Conservation (phyloP, 1,139 yeast genomes). For the Hemisphaericaspora subhashii region DNA sequence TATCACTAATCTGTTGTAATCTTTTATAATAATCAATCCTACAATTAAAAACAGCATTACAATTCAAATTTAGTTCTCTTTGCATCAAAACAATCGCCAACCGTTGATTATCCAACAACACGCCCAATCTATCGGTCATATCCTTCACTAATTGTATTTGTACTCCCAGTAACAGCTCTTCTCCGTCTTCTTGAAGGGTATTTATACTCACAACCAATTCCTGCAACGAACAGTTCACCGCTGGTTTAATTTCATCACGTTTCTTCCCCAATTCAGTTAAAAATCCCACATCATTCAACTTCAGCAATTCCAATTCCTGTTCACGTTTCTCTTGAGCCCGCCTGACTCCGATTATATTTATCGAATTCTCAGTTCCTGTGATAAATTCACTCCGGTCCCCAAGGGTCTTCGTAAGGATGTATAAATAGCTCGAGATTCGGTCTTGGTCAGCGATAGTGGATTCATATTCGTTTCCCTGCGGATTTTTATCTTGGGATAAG, state of each 20-base stretch:
- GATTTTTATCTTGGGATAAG: conserved; percentile 44
- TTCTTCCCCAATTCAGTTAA: conserved; percentile 29
- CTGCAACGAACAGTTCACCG: conserved; percentile 28
- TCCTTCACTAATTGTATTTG: conserved; percentile 24
- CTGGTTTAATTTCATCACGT: conserved; percentile 31
- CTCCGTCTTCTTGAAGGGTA: conserved; percentile 25
- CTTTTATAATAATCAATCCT: conserved; percentile 81
- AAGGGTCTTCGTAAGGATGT: conserved; percentile 55
- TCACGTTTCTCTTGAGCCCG: conserved; percentile 27
- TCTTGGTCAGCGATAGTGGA: conserved; percentile 75
- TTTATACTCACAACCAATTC: conserved; percentile 29
- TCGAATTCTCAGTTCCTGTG: conserved; percentile 26
- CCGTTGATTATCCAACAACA: conserved; percentile 43
- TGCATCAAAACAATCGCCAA: conserved; percentile 39
- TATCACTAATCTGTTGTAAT: conserved; percentile 82
- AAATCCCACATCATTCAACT: conserved; percentile 29
- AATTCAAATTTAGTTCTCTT: conserved; percentile 48
- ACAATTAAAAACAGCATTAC: conserved; percentile 71
- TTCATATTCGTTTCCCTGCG: conserved; percentile 79
- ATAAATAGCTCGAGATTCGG: conserved; percentile 61
- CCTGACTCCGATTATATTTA: conserved; percentile 21
- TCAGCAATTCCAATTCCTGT: conserved; percentile 25
- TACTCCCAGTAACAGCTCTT: too few species aligned
- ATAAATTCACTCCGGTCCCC: conserved; percentile 51
- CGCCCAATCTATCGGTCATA: conserved; percentile 25